A percentile compares a stretch with the other conserved stretches of the same genome.
Conservation (phyloP, 306 rosid species). For the Sophora flavescens region DNA sequence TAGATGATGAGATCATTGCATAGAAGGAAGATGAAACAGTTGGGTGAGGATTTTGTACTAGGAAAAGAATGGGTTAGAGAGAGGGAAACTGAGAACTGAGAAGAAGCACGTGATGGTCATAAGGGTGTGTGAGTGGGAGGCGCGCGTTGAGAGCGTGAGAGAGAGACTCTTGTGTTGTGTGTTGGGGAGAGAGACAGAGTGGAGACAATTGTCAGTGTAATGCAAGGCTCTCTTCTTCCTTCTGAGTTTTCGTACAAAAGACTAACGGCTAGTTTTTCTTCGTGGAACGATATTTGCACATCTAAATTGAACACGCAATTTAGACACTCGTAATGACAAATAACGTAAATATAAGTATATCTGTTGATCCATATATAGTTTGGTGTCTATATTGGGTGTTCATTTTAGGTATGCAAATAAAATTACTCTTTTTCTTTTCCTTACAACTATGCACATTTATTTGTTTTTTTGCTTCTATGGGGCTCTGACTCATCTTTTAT, state of each 20-base stretch:
- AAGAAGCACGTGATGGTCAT: constrained; percentile 67
- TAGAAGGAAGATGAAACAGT: constrained; percentile 33
- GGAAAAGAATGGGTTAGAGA: constrained; percentile 6
- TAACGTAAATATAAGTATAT: no score
- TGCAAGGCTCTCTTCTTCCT: constrained; percentile 37
- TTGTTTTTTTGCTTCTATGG: neutral
- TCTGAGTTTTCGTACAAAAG: constrained; percentile 39
- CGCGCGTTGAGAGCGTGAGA: constrained; percentile 50
- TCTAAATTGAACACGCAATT: no score
- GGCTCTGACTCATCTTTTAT: constrained; percentile 46
- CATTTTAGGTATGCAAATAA: no score
- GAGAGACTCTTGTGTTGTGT: constrained; percentile 52
- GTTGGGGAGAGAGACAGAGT: constrained; percentile 55
- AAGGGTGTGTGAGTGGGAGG: constrained; percentile 38
- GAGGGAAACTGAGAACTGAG: constrained; percentile 25
- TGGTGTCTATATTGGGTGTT: no score
- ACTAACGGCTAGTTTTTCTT: constrained; percentile 83
- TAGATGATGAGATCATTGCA: neutral
- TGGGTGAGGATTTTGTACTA: constrained; percentile 41
- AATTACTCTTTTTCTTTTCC: constrained; percentile 52
- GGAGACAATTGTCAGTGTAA: constrained; percentile 53
- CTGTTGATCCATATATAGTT: no score
- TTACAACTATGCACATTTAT: constrained; percentile 27
- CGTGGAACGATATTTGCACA: no score
- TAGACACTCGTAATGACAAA: no score